These are phyloP conservation scores for Leccinum variicolor DNA, from an alignment of 768 basidiomycete genomes.

Conservation along the genomic window DNA sequence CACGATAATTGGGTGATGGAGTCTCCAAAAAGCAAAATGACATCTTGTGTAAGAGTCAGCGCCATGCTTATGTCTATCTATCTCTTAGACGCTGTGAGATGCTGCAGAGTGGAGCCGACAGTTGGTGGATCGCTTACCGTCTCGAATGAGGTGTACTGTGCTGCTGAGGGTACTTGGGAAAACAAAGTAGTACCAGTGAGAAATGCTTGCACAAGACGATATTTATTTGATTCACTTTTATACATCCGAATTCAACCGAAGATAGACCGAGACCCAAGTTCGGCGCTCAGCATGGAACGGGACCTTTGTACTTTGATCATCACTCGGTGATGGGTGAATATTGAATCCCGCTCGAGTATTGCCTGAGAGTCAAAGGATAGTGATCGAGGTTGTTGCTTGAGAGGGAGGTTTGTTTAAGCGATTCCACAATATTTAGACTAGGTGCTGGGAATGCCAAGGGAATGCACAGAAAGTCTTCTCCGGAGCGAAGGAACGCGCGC, in stretches of 20 bases:
- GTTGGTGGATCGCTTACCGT: not conserved
- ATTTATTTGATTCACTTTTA: not conserved
- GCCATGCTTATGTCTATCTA: conserved; percentile 38
- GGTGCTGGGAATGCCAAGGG: not conserved
- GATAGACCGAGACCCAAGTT: not conserved
- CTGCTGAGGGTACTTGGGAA: not conserved
- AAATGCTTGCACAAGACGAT: not conserved
- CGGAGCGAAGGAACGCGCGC: not conserved
- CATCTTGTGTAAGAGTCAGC: conserved; percentile 53
- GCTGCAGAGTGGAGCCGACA: not conserved
- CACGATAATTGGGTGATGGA: conserved; percentile 74
- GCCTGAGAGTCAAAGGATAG: not conserved
- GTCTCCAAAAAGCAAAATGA: conserved; percentile 76
- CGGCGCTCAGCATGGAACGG: not conserved
- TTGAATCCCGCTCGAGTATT: not conserved
- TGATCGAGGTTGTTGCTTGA: not conserved
- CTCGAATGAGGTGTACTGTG: not conserved
- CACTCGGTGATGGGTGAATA: not conserved
- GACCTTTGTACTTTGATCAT: not conserved
- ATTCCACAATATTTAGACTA: not conserved
- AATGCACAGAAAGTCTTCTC: not conserved
- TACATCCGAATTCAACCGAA: not conserved
- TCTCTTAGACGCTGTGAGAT: not conserved
- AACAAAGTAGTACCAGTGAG: not conserved
- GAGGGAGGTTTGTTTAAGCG: not conserved